Evolutionary conservation across 768 basidiomycete species (phyloP), one percentile per base, ranked within the genome.

Genomic region (Mycena polygramma): DNA sequence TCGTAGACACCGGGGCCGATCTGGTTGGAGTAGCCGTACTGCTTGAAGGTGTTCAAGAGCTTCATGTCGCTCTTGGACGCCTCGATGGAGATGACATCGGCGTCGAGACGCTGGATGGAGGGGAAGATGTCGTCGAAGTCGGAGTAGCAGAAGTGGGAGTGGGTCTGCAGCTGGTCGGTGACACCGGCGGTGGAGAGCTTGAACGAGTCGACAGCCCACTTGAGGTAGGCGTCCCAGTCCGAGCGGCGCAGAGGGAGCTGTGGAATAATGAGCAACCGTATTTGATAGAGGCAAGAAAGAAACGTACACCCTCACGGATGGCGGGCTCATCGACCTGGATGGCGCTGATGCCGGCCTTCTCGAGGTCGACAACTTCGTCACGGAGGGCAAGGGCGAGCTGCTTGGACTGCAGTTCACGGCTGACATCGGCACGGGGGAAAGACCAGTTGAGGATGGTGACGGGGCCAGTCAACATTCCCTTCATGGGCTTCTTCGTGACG

Each of bases 381-480:
- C 98, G 96, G 79, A 99, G 95, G 65, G 98, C 93, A 73, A 99
- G 90, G 65, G 98, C 98, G 74, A 99, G 91, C 82, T 99, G 98
- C 88, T 97, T 96, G 81, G 96, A 96, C 86, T 99, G 98, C 74
- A 97, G 82, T 84, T 99, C 97, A 80, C 95, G 94, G 63, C 93
- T 90, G 75, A 99, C 93, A 80, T 99, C 98, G 74, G 95, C 95
- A 82, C 98, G 97, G 78, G 98, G 98, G 97, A 99, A 99, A 41
- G 98, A 99, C 98, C 98, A 99, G 89, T 99, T 99, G 83, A 99
- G 91, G 84, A 99, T 98, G 71, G 96, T 96, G 81, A 98, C 97
- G 22, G 96, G 97, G 73, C 97, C 97, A 66, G 97, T 97, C 66
- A 99, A 88, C 98, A 99, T 98, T 75, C 97, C 97, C 92, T 99